Percentiles rank a stretch among this genome's conserved stretches.
Conservation (phyloP, 495 filamentous ascomycete species). For the Copromyces sp. region DNA sequence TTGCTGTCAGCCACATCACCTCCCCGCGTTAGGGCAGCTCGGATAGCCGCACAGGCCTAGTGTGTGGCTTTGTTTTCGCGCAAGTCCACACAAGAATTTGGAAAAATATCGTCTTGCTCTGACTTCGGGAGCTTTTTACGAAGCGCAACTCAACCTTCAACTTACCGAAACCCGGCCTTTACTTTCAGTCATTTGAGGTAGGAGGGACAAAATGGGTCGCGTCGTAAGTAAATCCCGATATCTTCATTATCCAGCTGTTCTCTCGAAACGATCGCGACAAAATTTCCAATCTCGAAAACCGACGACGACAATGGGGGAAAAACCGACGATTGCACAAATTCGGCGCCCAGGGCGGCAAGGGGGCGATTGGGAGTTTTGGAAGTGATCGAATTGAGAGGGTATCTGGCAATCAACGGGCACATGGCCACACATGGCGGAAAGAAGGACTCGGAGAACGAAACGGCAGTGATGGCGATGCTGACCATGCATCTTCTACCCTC, state of each 20-base stretch:
- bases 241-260: conserved; percentile 5
- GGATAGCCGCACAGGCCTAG: conserved; percentile 11
- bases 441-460: background rate
- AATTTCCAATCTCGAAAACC: conserved; percentile 6
- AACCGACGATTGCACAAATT: background rate
- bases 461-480: conserved; percentile 13
- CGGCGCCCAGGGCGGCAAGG: conserved; percentile 10
- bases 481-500: conserved; percentile 18
- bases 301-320: background rate
- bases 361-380: conserved; percentile 6
- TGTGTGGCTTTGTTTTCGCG: conserved; percentile 16
- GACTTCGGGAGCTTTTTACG: conserved; percentile 17
- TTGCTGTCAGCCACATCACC: conserved; percentile 5
- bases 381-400: background rate
- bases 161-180: conserved; percentile 21
- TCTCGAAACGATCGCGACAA: conserved; percentile 4
- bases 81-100: conserved; percentile 30
- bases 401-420: background rate
- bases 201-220: conserved; percentile 40
- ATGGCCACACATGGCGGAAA: background rate
- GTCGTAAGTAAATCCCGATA: conserved; percentile 34
- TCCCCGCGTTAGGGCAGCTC: conserved; percentile 26
- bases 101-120: conserved; percentile 24
- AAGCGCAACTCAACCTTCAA: conserved; percentile 20
- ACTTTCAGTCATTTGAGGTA: conserved; percentile 23